Evolutionary conservation across 371 early-diverging fungal genomes (phyloP).

Genomic region (Mortierella sp.): DNA sequence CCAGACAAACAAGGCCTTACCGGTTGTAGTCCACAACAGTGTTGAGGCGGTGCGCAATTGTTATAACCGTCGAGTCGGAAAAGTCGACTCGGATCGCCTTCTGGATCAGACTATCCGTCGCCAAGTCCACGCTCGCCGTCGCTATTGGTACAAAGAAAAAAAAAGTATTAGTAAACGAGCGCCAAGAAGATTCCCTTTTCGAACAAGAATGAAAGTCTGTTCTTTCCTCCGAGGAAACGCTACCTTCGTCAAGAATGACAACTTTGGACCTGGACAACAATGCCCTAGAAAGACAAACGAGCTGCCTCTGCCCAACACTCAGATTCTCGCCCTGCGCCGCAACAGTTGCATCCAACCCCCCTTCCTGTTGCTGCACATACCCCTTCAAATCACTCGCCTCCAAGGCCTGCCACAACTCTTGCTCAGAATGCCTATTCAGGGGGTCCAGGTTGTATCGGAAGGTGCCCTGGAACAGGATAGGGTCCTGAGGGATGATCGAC

Average conservation of each 20-base stretch:
- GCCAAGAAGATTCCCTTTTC: constrained; percentile 7
- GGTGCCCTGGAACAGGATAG: constrained; percentile 85
- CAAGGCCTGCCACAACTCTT: constrained; percentile 87
- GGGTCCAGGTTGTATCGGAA: constrained; percentile 86
- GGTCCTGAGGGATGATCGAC: constrained; percentile 97
- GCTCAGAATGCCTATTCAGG: constrained; percentile 76
- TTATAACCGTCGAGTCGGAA: constrained; percentile 71
- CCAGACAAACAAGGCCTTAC: constrained; percentile 59
- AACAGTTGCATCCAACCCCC: constrained; percentile 78
- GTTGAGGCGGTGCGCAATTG: constrained; percentile 85
- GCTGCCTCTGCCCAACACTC: constrained; percentile 91
- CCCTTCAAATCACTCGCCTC: constrained; percentile 80
- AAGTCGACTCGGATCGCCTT: constrained; percentile 85
- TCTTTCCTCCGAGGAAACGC: neutral
- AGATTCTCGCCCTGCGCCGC: constrained; percentile 82
- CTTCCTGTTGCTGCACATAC: constrained; percentile 71
- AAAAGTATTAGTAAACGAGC: neutral
- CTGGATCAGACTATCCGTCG: constrained; percentile 83
- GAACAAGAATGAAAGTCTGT: constrained; percentile 46
- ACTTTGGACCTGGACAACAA: constrained; percentile 78
- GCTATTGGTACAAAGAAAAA: constrained; percentile 55
- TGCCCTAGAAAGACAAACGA: constrained; percentile 89
- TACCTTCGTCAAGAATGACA: constrained; percentile 88
- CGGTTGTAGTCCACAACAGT: constrained; percentile 92
- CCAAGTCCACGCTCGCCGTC: constrained; percentile 84